phyloP scores from a whole-genome alignment of 2,329 filamentous ascomycete species.

The Pseudopyrenochaeta lycopersici region DNA sequence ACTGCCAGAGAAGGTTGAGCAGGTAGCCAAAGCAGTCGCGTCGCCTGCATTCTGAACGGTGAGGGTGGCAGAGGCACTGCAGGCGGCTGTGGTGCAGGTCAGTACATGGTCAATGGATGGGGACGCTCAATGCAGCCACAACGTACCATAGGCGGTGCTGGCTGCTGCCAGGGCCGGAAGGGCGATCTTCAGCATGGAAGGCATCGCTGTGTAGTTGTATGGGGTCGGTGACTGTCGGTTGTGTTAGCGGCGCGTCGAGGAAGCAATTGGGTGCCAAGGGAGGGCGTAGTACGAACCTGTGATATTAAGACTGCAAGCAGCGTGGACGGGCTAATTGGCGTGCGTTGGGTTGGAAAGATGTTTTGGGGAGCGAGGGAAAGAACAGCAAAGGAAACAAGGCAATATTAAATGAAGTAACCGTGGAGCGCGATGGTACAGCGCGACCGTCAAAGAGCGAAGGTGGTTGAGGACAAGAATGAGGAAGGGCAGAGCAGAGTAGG shows the following conservation, averaged over 20 bases:
- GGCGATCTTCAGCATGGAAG: constrained; percentile 65
- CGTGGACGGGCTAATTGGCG: constrained; percentile 33
- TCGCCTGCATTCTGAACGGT: constrained; percentile 70
- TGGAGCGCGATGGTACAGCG: constrained; percentile 28
- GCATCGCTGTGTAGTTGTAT: constrained; percentile 48
- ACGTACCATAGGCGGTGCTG: constrained; percentile 62
- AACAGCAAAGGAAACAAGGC: constrained; percentile 43
- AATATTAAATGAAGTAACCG: constrained; percentile 40
- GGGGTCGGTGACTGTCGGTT: constrained; percentile 33
- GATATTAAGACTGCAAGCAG: constrained; percentile 49
- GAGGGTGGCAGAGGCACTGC: constrained; percentile 57
- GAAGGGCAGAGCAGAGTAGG: constrained; percentile 5
- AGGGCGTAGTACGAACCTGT: constrained; percentile 37
- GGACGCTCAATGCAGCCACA: not conserved
- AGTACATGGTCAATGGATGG: constrained; percentile 14
- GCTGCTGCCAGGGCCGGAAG: constrained; percentile 65
- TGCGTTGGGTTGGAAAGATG: constrained; percentile 45
- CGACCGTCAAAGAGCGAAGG: constrained; percentile 32
- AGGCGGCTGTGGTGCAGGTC: constrained; percentile 41
- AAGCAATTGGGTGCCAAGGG: constrained; percentile 19
- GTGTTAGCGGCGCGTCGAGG: constrained; percentile 33
- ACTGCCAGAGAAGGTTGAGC: constrained; percentile 74
- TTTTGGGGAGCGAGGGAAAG: constrained; percentile 47
- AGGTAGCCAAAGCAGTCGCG: constrained; percentile 67
- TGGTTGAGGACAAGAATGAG: constrained; percentile 30